These are phyloP conservation scores for Heliamphora pulchella DNA, from an alignment of 179 eudicot species.

Conservation along the genomic window DNA sequence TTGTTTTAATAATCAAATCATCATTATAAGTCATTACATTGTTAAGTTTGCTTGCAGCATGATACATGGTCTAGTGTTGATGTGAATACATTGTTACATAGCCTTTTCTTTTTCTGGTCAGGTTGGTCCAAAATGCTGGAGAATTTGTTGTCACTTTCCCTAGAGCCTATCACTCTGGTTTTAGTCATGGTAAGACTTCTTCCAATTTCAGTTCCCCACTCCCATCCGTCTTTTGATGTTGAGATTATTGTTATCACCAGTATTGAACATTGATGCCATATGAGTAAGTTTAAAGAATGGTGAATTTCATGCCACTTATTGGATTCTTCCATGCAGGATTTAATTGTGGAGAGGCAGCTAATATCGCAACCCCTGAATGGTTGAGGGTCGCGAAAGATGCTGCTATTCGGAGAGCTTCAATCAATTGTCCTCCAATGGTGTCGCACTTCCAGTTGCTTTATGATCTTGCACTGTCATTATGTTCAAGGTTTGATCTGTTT, in stretches of 20 bases:
- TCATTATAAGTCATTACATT: not conserved
- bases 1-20: conserved; percentile 4
- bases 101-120: conserved; percentile 33
- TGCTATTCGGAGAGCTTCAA: conserved; percentile 95
- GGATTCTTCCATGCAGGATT: conserved; percentile 41
- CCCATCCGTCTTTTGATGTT: conserved; percentile 3
- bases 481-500: conserved; percentile 54
- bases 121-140: conserved; percentile 98
- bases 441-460: conserved; percentile 91
- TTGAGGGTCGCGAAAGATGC: conserved; percentile 87
- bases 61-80: conserved; percentile 6
- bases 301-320: not conserved
- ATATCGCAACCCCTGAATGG: conserved; percentile 99
- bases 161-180: conserved; percentile 95
- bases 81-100: not conserved
- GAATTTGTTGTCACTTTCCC: conserved; percentile 98
- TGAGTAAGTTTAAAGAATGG: not conserved
- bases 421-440: conserved; percentile 94
- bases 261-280: conserved; percentile 1
- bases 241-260: conserved; percentile 1
- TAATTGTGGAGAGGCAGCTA: conserved; percentile 89
- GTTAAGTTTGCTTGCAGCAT: conserved; percentile 7
- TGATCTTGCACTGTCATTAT: conserved; percentile 72
- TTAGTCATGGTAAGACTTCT: conserved; percentile 72
- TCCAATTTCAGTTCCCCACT: not conserved